phyloP scores from a whole-genome alignment of 768 basidiomycete genomes.

The Suillus brevipes region DNA sequence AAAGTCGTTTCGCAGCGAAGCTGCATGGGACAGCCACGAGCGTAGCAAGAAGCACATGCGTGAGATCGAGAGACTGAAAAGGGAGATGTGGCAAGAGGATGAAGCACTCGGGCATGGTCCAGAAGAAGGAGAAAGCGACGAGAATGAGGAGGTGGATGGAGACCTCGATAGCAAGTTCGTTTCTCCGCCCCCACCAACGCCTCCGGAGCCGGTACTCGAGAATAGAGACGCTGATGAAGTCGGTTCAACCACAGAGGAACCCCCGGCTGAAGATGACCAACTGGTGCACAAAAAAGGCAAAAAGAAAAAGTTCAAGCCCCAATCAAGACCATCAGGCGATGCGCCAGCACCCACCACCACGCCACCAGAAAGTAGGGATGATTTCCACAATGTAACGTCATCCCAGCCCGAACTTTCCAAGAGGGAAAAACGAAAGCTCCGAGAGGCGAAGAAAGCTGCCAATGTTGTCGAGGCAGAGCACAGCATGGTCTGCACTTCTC shows the following conservation, averaged over 20 bases:
- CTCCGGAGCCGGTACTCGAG: conserved; percentile 5
- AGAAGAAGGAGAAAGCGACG: conserved; percentile 32
- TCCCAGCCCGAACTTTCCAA: conserved; percentile 54
- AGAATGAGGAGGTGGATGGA: conserved; percentile 17
- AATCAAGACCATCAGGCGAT: conserved; percentile 2
- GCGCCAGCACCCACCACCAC: neutral
- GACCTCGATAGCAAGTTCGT: conserved; percentile 1
- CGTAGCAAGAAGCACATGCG: conserved; percentile 92
- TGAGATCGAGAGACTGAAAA: conserved; percentile 76
- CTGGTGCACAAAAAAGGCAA: conserved; percentile 6
- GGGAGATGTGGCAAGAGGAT: conserved; percentile 77
- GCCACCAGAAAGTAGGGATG: neutral
- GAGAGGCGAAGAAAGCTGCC: conserved; percentile 68
- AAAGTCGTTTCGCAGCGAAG: conserved; percentile 87
- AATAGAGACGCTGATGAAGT: conserved; percentile 7
- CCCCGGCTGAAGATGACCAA: conserved; percentile 11
- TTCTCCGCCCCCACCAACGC: conserved; percentile 18
- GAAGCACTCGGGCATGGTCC: conserved; percentile 56
- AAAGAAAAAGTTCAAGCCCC: conserved; percentile 13
- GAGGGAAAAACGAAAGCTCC: conserved; percentile 76
- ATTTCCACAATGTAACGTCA: conserved; percentile 3
- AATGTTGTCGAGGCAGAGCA: conserved; percentile 5
- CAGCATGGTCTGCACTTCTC: conserved; percentile 13
- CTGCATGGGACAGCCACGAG: conserved; percentile 96
- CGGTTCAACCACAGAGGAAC: neutral